A percentile compares a stretch with the other conserved stretches of the same genome.
phyloP scores from a whole-genome alignment of 345 rosid species.

The Gossypium herbaceum region DNA sequence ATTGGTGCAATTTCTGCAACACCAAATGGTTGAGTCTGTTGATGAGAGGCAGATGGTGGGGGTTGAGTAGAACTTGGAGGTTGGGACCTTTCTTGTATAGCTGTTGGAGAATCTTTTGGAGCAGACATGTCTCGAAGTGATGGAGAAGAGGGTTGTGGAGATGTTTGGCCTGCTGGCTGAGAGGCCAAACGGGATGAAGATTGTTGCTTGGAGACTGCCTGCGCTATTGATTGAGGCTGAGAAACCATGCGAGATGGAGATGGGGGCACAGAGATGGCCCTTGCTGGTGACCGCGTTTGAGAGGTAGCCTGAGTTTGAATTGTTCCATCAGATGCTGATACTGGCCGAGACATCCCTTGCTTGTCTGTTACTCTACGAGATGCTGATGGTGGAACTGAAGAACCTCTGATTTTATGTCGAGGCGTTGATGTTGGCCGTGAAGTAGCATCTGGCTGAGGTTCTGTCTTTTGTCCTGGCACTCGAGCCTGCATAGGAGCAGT shows the following conservation, averaged over 20 bases:
- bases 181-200: slow-evolving; percentile 12
- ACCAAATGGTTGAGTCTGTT: slow-evolving; percentile 11
- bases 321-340: slow-evolving; percentile 12
- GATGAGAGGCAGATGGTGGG: not conserved
- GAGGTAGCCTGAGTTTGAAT: slow-evolving; percentile 15
- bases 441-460: slow-evolving; percentile 19
- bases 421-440: slow-evolving; percentile 22
- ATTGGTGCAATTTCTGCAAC: slow-evolving; percentile 7
- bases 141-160: slow-evolving; percentile 31
- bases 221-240: slow-evolving; percentile 24
- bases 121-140: slow-evolving; percentile 7
- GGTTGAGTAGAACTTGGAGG: not conserved
- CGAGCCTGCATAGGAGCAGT: slow-evolving; percentile 22
- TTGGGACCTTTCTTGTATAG: not conserved
- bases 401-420: slow-evolving; percentile 8
- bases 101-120: not conserved
- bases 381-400: slow-evolving; percentile 15
- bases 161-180: not conserved
- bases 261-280: slow-evolving; percentile 19
- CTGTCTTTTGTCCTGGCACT: slow-evolving; percentile 15
- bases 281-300: slow-evolving; percentile 22
- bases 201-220: slow-evolving; percentile 24
- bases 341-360: not conserved
- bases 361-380: slow-evolving; percentile 7
- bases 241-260: slow-evolving; percentile 32